Percentiles rank a stretch among this genome's conserved stretches.
These are phyloP conservation scores for Didymella sp. DNA, from an alignment of 2,329 filamentous ascomycete genomes.

Conservation along the genomic window DNA sequence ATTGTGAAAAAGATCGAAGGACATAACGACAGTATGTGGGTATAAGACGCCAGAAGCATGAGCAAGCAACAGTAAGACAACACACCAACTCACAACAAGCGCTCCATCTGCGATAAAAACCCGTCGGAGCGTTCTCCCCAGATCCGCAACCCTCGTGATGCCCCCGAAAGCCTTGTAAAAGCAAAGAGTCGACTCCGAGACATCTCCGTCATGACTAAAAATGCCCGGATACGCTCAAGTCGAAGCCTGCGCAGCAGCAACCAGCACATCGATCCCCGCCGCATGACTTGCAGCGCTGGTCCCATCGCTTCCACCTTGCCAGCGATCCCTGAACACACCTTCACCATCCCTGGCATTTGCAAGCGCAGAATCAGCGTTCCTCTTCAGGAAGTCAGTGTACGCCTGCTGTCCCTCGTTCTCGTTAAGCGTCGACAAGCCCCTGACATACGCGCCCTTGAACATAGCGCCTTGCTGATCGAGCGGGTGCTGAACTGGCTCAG, in stretches of 20 bases:
- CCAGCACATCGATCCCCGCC: slow-evolving; percentile 68
- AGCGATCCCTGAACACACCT: slow-evolving; percentile 63
- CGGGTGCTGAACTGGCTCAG: slow-evolving; percentile 32
- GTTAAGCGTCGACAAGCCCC: slow-evolving; percentile 43
- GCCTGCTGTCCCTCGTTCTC: slow-evolving; percentile 30
- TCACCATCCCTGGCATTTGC: slow-evolving; percentile 40
- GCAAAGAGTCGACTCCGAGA: slow-evolving; percentile 1
- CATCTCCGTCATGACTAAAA: not conserved
- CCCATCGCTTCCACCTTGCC: slow-evolving; percentile 63
- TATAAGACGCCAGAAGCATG: slow-evolving; percentile 8
- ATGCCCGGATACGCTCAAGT: not conserved
- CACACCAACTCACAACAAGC: not conserved
- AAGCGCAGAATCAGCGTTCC: slow-evolving; percentile 46
- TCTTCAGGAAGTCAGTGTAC: slow-evolving; percentile 40
- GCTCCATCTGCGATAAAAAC: not conserved
- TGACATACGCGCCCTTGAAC: slow-evolving; percentile 50
- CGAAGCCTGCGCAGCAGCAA: slow-evolving; percentile 53
- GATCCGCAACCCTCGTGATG: not conserved
- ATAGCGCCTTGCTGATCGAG: slow-evolving; percentile 40
- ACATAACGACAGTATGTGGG: not conserved
- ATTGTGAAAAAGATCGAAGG: no score
- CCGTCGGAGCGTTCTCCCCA: not conserved
- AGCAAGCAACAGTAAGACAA: not conserved
- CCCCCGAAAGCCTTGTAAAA: slow-evolving; percentile 3
- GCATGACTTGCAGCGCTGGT: slow-evolving; percentile 66